Percentiles rank a stretch among this genome's conserved stretches.
Evolutionary conservation across 2,329 filamentous ascomycete genomes (phyloP).

Genomic region (Penicillium sp.): DNA sequence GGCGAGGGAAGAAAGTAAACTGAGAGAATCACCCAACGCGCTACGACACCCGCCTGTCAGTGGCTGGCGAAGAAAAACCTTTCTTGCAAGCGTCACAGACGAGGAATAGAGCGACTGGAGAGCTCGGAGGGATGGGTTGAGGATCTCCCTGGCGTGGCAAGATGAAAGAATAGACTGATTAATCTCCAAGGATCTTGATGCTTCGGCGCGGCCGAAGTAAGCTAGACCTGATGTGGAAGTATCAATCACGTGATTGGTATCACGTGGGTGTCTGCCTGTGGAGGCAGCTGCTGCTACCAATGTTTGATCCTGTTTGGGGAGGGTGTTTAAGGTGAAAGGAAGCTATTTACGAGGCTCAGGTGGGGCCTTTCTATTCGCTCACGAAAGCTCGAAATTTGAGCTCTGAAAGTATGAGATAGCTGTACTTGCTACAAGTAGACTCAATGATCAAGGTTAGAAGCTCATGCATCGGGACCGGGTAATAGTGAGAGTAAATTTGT

Average conservation of each 20-base stretch:
- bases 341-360: neutral
- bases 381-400: neutral
- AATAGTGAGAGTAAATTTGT: neutral
- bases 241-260: conserved; percentile 9
- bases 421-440: neutral
- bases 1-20: conserved; percentile 21
- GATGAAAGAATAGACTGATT: conserved; percentile 32
- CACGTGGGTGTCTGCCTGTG: neutral
- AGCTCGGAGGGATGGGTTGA: conserved; percentile 34
- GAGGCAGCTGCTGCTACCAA: neutral
- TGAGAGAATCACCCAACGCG: conserved; percentile 30
- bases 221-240: conserved; percentile 20
- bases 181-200: conserved; percentile 36
- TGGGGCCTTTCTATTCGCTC: no score
- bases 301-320: no score
- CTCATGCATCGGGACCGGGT: neutral
- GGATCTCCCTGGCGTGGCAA: conserved; percentile 31
- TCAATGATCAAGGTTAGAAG: neutral
- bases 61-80: conserved; percentile 19
- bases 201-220: conserved; percentile 28
- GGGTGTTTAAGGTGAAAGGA: neutral
- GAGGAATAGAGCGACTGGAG: conserved; percentile 25
- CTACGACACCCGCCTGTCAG: conserved; percentile 27
- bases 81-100: conserved; percentile 20
- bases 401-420: neutral